phyloP scores from a whole-genome alignment of 805 yeast genomes.

The Middelhovenomyces tepae region DNA sequence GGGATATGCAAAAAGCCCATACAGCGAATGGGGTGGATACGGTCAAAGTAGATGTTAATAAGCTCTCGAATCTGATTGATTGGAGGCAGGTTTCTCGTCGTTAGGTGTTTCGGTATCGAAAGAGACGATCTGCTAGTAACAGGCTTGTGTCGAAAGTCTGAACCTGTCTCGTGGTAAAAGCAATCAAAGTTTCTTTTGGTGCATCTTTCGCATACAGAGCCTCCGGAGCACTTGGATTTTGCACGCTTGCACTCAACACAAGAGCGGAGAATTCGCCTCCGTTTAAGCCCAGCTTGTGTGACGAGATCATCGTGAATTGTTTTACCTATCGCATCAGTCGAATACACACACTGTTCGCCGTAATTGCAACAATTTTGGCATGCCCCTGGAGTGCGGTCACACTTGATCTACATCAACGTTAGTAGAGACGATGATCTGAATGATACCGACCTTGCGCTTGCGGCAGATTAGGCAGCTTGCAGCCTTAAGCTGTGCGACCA shows the following conservation, averaged over 20 bases:
- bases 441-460: conserved; percentile 3
- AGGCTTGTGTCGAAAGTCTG: neutral
- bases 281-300: conserved; percentile 10
- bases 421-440: neutral
- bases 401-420: conserved; percentile 8
- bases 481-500: neutral
- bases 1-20: conserved; percentile 12
- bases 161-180: conserved; percentile 1
- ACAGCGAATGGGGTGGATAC: conserved; percentile 13
- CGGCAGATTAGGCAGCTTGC: conserved; percentile 7
- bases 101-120: conserved; percentile 7
- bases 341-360: conserved; percentile 9
- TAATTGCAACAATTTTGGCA: conserved; percentile 10
- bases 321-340: neutral
- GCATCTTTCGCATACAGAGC: conserved; percentile 8
- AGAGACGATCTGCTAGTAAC: neutral
- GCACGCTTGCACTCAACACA: conserved; percentile 11
- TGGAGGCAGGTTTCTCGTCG: conserved; percentile 5
- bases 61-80: conserved; percentile 4
- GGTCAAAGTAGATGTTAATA: conserved; percentile 7
- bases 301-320: conserved; percentile 1
- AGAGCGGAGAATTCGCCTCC: conserved; percentile 10
- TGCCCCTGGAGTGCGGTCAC: conserved; percentile 11
- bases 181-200: conserved; percentile 6
- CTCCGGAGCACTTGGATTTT: conserved; percentile 11